Base-by-base conservation (phyloP, 2,329 filamentous ascomycete genomes). In the Monosporascus sp. region DNA sequence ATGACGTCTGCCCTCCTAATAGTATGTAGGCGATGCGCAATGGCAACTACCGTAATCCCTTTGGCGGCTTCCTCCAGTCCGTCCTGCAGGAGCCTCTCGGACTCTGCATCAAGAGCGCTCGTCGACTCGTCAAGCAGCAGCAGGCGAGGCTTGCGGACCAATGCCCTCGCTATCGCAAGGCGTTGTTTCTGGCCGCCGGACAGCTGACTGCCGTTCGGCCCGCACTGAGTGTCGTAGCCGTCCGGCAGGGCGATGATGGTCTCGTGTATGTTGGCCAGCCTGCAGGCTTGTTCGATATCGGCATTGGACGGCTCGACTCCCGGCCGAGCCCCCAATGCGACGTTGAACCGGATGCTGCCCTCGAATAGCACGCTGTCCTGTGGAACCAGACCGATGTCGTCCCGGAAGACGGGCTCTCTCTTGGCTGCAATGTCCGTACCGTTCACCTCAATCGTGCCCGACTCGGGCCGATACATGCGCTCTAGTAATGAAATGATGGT, bases 51-150 rank as follows among this genome's bases (percentile, higher is more conserved):
- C 0, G 80, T 84, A 46, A 80, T 79, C 52, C 68, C 78, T 47
- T 72, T 72, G 2, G 76, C 75, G 0, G 76, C 81, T 54, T 70
- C 75, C 68, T 88, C 83, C 44, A 90, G 71, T 0, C 83, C 85
- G 25, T 86, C 77, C 52, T 89, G 81, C 24, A 95, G 78, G 9
- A 85, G 70, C 6, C 75, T 74, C 49, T 89, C 87, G 48, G 81
- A 87, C 62, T 85, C 84, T 0, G 82, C 81, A 62, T 95, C 90
- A 3, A 96, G 75, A 3, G 87, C 87, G 43, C 84, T 88, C 0
- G 90, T 95, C 31, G 88, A 88, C 73, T 95, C 90, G 62, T 96
- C 90, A 1, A 95, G 76, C 39, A 96, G 80, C 18, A 95, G 70
- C 1, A 95, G 76, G 47, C 85, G 79, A 0, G 90, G 90, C 56